Evolutionary conservation across 805 yeast species (phyloP).

Genomic region (Sugiyamaella mastotermitis): DNA sequence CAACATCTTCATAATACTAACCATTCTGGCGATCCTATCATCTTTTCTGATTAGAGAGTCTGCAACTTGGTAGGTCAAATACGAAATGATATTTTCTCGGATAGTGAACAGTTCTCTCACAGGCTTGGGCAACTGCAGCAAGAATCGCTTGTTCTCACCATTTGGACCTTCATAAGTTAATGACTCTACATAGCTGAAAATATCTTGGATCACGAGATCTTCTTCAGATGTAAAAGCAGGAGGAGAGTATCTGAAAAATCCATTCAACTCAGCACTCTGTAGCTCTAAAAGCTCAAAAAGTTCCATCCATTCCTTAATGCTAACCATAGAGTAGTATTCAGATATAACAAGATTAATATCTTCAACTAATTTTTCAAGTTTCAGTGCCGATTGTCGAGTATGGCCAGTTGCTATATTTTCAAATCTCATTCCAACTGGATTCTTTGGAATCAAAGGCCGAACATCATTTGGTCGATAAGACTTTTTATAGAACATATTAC

Average conservation of each 20-base stretch:
- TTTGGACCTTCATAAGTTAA: constrained; percentile 36
- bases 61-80: constrained; percentile 57
- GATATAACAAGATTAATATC: constrained; percentile 58
- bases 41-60: constrained; percentile 53
- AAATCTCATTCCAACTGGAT: constrained; percentile 17
- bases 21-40: constrained; percentile 63
- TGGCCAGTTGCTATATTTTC: constrained; percentile 19
- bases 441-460: constrained; percentile 20
- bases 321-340: constrained; percentile 49
- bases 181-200: constrained; percentile 63
- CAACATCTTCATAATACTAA: constrained; percentile 56
- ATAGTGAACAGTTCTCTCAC: constrained; percentile 60
- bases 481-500: constrained; percentile 46
- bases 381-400: constrained; percentile 6
- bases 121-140: constrained; percentile 58
- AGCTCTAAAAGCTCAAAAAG: constrained; percentile 69
- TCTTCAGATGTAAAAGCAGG: constrained; percentile 39
- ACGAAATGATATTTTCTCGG: constrained; percentile 60
- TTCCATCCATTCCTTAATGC: constrained; percentile 71
- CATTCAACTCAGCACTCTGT: constrained; percentile 52
- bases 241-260: constrained; percentile 52
- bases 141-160: constrained; percentile 36
- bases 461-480: constrained; percentile 30
- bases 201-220: constrained; percentile 55
- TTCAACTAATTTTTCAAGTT: constrained; percentile 55